phyloP scores from a whole-genome alignment of 805 yeast genomes.

The Kodamaea nitidulidarum region DNA sequence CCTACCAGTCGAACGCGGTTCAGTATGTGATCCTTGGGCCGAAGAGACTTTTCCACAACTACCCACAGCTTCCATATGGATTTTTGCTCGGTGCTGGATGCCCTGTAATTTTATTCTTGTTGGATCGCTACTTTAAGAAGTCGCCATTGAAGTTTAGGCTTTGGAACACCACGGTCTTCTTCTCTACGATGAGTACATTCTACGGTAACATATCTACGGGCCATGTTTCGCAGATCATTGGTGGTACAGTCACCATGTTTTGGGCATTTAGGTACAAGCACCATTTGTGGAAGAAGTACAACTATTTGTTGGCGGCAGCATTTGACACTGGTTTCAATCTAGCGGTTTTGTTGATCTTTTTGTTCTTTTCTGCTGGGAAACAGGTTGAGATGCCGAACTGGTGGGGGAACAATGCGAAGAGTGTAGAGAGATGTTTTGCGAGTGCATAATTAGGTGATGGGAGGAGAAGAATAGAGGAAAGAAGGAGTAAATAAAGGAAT shows the following conservation, averaged over 20 bases:
- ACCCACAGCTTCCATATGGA: slow-evolving; percentile 22
- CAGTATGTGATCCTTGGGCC: slow-evolving; percentile 24
- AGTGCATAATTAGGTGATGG: too few species aligned
- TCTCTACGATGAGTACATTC: slow-evolving; percentile 22
- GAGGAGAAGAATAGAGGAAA: too few species aligned
- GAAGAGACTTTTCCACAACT: slow-evolving; percentile 17
- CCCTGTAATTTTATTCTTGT: slow-evolving; percentile 15
- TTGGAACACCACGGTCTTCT: slow-evolving; percentile 25
- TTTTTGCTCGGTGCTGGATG: slow-evolving; percentile 19
- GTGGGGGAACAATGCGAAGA: slow-evolving; percentile 23
- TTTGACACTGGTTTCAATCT: slow-evolving; percentile 24
- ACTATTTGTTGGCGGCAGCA: slow-evolving; percentile 24
- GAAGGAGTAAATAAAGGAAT: too few species aligned
- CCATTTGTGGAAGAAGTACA: slow-evolving; percentile 20
- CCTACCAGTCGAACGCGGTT: slow-evolving; percentile 22
- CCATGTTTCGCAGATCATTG: slow-evolving; percentile 19
- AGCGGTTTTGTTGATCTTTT: slow-evolving; percentile 18
- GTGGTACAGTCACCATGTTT: slow-evolving; percentile 21
- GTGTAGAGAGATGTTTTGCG: slow-evolving; percentile 24
- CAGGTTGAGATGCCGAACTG: slow-evolving; percentile 19
- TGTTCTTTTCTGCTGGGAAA: slow-evolving; percentile 13
- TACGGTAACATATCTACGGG: slow-evolving; percentile 25
- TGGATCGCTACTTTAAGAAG: slow-evolving; percentile 16
- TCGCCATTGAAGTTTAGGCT: slow-evolving; percentile 16
- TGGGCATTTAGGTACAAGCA: slow-evolving; percentile 18